Evolutionary conservation across 202 grass and related monocot species (phyloP).

Genomic region (Carex arenaria): DNA sequence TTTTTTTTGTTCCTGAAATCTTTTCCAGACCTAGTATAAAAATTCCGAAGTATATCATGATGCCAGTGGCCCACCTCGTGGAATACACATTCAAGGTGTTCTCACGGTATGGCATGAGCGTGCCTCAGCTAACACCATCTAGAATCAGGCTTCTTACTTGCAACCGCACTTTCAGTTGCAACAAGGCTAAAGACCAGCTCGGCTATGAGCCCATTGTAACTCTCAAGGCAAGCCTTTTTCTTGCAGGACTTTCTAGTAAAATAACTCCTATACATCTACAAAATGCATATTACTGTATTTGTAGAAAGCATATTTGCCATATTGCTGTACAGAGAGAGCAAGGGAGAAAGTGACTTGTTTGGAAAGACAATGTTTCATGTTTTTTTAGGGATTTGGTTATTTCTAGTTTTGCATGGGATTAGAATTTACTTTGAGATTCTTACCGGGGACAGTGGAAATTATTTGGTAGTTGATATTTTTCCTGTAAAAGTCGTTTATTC

Average conservation of each 20-base stretch:
- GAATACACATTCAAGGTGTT: conserved; percentile 79
- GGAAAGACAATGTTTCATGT: neutral
- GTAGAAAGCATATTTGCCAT: neutral
- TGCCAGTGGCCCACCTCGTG: conserved; percentile 86
- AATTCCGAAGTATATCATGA: conserved; percentile 84
- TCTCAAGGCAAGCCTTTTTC: conserved; percentile 55
- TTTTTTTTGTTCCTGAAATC: conserved; percentile 10
- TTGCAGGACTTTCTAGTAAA: conserved; percentile 17
- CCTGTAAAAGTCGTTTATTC: neutral
- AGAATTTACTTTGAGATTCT: neutral
- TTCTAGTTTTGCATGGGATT: neutral
- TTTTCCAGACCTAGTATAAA: conserved; percentile 76
- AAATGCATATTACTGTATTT: neutral
- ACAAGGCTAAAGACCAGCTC: conserved; percentile 87
- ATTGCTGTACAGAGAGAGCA: neutral
- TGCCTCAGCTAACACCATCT: conserved; percentile 96
- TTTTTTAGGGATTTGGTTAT: neutral
- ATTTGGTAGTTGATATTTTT: neutral
- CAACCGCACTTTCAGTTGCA: conserved; percentile 81
- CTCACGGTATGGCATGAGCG: conserved; percentile 76
- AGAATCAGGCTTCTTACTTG: conserved; percentile 93
- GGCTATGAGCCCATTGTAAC: conserved; percentile 89
- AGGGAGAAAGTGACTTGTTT: neutral
- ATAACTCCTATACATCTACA: neutral
- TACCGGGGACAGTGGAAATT: neutral